A percentile compares a stretch with the other conserved stretches of the same genome.
These are phyloP conservation scores for Holtermannia corniformis DNA, from an alignment of 768 basidiomycete species.

Conservation along the genomic window DNA sequence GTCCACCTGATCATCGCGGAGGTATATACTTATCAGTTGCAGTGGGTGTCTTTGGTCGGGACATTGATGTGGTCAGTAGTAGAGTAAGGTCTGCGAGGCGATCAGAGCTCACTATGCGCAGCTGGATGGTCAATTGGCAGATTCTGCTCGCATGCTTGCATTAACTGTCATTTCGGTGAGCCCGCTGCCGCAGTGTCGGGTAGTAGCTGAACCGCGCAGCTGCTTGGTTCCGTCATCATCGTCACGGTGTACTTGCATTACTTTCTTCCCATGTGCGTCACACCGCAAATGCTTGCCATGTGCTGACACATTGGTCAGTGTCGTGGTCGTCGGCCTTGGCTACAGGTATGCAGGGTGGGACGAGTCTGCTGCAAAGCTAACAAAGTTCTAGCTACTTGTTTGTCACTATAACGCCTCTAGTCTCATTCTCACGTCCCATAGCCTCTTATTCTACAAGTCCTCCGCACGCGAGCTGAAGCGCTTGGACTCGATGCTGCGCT, in stretches of 20 bases:
- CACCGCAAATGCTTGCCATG: neutral
- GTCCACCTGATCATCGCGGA: too few relatives aligned
- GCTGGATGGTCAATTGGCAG: too few relatives aligned
- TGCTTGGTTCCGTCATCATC: constrained; percentile 26
- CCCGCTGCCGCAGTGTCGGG: too few relatives aligned
- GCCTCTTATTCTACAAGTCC: constrained; percentile 69
- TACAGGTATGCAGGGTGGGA: constrained; percentile 14
- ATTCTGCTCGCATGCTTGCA: too few relatives aligned
- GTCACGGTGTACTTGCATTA: constrained; percentile 35
- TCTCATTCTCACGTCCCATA: constrained; percentile 52
- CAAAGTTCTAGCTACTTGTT: constrained; percentile 15
- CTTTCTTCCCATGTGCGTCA: constrained; percentile 30
- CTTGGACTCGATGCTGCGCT: constrained; percentile 65
- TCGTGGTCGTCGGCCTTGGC: constrained; percentile 25
- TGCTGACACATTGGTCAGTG: constrained; percentile 3
- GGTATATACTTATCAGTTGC: too few relatives aligned
- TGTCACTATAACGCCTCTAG: neutral
- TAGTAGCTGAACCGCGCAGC: too few relatives aligned
- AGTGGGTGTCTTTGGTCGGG: too few relatives aligned
- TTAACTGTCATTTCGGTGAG: too few relatives aligned
- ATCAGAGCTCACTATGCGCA: too few relatives aligned
- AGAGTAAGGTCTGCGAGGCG: too few relatives aligned
- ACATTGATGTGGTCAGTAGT: too few relatives aligned
- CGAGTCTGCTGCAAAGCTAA: neutral
- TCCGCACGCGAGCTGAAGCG: constrained; percentile 75